Percentiles rank a stretch among this genome's conserved stretches.
phyloP scores from a whole-genome alignment of 2,329 filamentous ascomycete species.

The Trichoderma guizhouense region DNA sequence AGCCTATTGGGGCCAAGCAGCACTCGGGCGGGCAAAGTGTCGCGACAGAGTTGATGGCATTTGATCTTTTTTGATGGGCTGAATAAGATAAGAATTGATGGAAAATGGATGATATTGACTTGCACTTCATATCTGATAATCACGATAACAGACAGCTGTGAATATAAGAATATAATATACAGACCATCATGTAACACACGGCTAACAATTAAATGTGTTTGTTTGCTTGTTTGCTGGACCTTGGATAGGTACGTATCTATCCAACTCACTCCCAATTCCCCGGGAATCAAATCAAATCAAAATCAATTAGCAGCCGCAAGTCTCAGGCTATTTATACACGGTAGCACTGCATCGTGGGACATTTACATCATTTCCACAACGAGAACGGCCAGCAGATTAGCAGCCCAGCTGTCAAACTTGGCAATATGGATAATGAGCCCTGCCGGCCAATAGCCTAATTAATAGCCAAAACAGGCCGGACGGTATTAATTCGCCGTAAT shows the following conservation, averaged over 20 bases:
- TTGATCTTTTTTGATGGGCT: neutral
- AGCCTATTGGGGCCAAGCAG: conserved; percentile 1
- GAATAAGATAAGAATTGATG: neutral
- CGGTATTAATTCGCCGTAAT: neutral
- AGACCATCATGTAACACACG: neutral
- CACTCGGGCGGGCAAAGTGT: neutral
- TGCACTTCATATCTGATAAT: neutral
- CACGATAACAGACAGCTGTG: neutral
- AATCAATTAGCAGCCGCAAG: neutral
- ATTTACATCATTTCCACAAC: neutral
- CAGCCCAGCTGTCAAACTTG: neutral
- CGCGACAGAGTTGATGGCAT: neutral
- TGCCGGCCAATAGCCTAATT: conserved; percentile 8
- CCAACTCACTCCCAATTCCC: too few relatives aligned
- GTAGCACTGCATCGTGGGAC: neutral
- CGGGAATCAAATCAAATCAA: neutral
- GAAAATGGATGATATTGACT: neutral
- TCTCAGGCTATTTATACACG: neutral
- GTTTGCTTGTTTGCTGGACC: neutral
- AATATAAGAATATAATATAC: neutral
- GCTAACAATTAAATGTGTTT: neutral
- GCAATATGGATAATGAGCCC: conserved; percentile 8
- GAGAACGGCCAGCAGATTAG: neutral
- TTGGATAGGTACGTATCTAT: neutral
- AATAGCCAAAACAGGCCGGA: neutral